Conservation (phyloP, 495 filamentous ascomycete genomes). For the Lineolata rhizophorae region DNA sequence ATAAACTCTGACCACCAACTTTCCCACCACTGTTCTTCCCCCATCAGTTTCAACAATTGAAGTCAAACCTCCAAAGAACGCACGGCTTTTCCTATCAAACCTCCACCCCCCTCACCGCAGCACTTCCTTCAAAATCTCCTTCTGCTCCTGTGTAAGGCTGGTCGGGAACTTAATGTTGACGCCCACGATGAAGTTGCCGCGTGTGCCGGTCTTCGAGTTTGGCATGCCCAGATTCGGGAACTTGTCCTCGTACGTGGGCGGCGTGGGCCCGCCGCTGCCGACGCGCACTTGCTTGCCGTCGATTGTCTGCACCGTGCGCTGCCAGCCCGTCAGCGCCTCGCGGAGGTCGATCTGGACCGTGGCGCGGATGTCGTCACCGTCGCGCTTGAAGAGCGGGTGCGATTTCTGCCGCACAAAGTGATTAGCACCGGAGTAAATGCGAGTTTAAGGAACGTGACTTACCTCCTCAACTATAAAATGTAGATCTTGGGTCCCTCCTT, state of each 20-base stretch:
- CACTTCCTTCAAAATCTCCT: slow-evolving; percentile 54
- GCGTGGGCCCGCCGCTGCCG: slow-evolving; percentile 58
- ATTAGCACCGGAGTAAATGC: no score
- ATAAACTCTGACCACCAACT: no score
- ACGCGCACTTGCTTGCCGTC: slow-evolving; percentile 68
- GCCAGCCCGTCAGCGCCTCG: slow-evolving; percentile 92
- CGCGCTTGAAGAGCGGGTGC: slow-evolving; percentile 60
- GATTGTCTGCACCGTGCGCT: slow-evolving; percentile 74
- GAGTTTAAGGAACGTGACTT: no score
- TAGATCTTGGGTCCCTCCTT: slow-evolving; percentile 90
- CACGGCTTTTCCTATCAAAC: no score
- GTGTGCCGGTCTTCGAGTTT: slow-evolving; percentile 60
- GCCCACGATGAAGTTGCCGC: slow-evolving; percentile 74
- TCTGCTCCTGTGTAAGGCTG: slow-evolving; percentile 50
- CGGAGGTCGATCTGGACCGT: slow-evolving; percentile 71
- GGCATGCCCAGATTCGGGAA: slow-evolving; percentile 83
- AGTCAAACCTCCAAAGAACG: no score
- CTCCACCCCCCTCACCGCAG: no score
- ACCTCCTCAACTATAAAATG: slow-evolving; percentile 91
- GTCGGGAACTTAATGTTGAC: slow-evolving; percentile 83
- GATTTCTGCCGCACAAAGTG: slow-evolving; percentile 55
- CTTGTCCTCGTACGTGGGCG: slow-evolving; percentile 54
- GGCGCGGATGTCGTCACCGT: slow-evolving; percentile 64
- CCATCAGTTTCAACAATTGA: no score
- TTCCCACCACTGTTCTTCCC: no score